Evolutionary conservation across 2,329 filamentous ascomycete genomes (phyloP).

Genomic region (Aspergillus piperis): DNA sequence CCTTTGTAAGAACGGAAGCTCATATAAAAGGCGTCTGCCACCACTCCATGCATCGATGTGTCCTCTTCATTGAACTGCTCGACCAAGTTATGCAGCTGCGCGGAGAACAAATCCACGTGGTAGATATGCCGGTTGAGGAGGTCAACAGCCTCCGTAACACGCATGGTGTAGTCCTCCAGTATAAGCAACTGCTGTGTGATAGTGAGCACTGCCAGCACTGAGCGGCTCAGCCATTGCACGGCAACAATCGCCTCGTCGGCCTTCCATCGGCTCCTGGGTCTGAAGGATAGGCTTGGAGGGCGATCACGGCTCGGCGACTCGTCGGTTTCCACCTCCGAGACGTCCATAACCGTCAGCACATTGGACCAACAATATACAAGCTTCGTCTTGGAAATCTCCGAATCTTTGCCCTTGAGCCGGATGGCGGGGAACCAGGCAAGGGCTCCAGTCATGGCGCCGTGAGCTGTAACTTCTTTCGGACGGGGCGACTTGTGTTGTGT

Average conservation of each 20-base stretch:
- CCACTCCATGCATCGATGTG: constrained; percentile 86
- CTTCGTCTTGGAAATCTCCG: constrained; percentile 70
- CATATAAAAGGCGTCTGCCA: constrained; percentile 97
- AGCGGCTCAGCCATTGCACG: constrained; percentile 94
- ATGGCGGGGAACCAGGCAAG: constrained; percentile 97
- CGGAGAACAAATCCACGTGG: constrained; percentile 85
- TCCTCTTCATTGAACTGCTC: constrained; percentile 88
- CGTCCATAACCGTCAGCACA: constrained; percentile 87
- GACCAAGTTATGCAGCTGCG: constrained; percentile 78
- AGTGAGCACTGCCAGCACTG: constrained; percentile 86
- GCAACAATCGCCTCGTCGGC: constrained; percentile 94
- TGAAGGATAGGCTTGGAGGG: constrained; percentile 76
- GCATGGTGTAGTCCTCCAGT: constrained; percentile 83
- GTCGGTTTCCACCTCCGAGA: constrained; percentile 67
- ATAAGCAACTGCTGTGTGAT: constrained; percentile 93
- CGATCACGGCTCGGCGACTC: constrained; percentile 70
- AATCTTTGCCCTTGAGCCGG: constrained; percentile 76
- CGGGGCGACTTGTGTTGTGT: constrained; percentile 92
- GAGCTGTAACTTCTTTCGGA: constrained; percentile 85
- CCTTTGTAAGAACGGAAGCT: constrained; percentile 96
- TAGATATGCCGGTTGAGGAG: constrained; percentile 89
- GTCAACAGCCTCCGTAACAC: constrained; percentile 93
- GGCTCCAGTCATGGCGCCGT: constrained; percentile 90
- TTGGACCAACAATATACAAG: constrained; percentile 99
- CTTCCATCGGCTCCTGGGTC: constrained; percentile 82